Evolutionary conservation across 2,329 filamentous ascomycete genomes (phyloP).

Genomic region (Nothopassalora personata): DNA sequence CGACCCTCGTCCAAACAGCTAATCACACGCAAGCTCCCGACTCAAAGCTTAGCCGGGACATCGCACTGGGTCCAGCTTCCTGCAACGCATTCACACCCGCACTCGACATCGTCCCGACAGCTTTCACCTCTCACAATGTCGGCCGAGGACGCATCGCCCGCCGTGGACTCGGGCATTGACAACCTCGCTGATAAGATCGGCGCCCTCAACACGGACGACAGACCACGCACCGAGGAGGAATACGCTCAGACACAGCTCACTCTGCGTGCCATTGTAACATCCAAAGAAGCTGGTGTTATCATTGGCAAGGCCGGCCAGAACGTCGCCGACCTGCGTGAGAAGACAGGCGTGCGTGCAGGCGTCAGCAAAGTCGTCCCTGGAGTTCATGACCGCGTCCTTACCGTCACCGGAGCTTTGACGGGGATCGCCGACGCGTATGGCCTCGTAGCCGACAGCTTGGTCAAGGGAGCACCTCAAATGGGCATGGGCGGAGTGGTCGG

Average conservation of each 20-base stretch:
- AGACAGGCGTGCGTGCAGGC: conserved; percentile 95
- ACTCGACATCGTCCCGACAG: background rate
- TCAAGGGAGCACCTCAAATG: conserved; percentile 90
- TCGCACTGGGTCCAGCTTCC: background rate
- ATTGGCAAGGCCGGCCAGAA: conserved; percentile 99
- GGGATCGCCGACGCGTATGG: conserved; percentile 88
- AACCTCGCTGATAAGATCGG: conserved; percentile 39
- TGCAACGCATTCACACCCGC: background rate
- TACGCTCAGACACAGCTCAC: conserved; percentile 91
- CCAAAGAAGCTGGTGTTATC: conserved; percentile 97
- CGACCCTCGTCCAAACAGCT: background rate
- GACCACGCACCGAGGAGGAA: conserved; percentile 94
- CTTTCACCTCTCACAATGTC: conserved; percentile 22
- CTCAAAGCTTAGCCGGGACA: background rate
- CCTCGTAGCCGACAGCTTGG: conserved; percentile 81
- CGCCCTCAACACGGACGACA: conserved; percentile 50
- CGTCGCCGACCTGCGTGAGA: conserved; percentile 91
- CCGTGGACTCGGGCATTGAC: conserved; percentile 29
- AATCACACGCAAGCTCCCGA: no score
- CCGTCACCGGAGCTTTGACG: conserved; percentile 84
- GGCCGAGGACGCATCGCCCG: conserved; percentile 26
- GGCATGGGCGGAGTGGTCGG: conserved; percentile 90
- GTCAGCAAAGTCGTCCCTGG: conserved; percentile 98
- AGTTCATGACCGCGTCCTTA: conserved; percentile 93
- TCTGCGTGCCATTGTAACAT: conserved; percentile 93